These are phyloP conservation scores for Alectoria sarmentosa DNA, from an alignment of 495 filamentous ascomycete genomes.

Conservation along the genomic window DNA sequence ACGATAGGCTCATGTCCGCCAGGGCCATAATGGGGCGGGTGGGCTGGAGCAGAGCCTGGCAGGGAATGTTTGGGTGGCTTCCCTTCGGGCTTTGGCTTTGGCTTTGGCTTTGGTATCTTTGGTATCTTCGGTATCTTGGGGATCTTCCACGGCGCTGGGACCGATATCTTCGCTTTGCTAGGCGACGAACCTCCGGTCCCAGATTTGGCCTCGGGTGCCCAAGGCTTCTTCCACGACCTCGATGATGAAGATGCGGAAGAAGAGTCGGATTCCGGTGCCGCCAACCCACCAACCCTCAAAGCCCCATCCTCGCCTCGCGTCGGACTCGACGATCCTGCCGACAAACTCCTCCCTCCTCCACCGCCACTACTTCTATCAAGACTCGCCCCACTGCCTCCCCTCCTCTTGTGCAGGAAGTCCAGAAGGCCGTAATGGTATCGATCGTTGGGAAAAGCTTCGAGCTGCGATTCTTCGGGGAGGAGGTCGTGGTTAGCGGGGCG, in stretches of 20 bases:
- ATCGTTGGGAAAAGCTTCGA: neutral
- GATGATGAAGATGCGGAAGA: neutral
- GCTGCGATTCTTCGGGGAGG: neutral
- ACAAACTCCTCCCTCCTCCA: neutral
- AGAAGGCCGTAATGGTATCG: neutral
- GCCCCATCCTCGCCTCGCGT: neutral
- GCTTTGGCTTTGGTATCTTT: neutral
- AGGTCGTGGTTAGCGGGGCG: neutral
- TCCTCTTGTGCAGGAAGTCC: neutral
- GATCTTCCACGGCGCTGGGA: neutral
- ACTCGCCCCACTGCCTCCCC: neutral
- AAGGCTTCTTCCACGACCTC: neutral
- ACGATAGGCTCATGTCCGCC: neutral
- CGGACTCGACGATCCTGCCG: neutral
- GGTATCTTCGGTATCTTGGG: neutral
- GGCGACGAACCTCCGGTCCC: neutral
- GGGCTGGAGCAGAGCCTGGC: neutral
- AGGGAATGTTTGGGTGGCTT: neutral
- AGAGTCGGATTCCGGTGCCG: neutral
- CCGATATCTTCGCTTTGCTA: neutral
- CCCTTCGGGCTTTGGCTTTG: neutral
- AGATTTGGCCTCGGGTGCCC: neutral
- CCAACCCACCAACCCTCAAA: neutral
- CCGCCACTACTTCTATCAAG: too few relatives aligned
- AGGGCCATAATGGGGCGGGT: neutral